Evolutionary conservation across 1,284 basidiomycete genomes (phyloP).

Genomic region (Cutaneotrichosporon cavernicola): DNA sequence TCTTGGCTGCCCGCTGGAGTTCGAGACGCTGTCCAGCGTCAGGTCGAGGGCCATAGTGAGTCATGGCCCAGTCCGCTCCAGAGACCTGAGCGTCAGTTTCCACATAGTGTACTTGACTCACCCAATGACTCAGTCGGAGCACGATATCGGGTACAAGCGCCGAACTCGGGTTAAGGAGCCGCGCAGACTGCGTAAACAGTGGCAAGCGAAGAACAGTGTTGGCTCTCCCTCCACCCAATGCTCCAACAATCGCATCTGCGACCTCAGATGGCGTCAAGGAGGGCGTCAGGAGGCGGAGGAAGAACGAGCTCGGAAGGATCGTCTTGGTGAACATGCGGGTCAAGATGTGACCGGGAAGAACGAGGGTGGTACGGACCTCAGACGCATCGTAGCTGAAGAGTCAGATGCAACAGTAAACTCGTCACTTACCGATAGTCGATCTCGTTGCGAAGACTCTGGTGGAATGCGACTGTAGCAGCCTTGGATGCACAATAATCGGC

Average conservation of each 20-base stretch:
- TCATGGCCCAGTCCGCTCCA: slow-evolving; percentile 44
- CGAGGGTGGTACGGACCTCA: slow-evolving; percentile 72
- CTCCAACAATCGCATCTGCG: slow-evolving; percentile 74
- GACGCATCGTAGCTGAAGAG: slow-evolving; percentile 65
- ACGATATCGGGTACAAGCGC: slow-evolving; percentile 45
- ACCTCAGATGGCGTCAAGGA: slow-evolving; percentile 68
- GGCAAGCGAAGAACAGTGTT: slow-evolving; percentile 66
- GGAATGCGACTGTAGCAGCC: slow-evolving; percentile 71
- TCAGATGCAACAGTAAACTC: slow-evolving; percentile 12
- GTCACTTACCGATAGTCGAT: slow-evolving; percentile 65
- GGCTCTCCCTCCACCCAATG: slow-evolving; percentile 73
- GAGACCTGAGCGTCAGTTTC: slow-evolving; percentile 27
- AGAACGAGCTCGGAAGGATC: slow-evolving; percentile 57
- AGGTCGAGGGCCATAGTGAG: slow-evolving; percentile 41
- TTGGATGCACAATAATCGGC: slow-evolving; percentile 88
- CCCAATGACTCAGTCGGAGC: slow-evolving; percentile 43
- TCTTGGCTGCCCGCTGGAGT: slow-evolving; percentile 2
- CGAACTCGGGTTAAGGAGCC: slow-evolving; percentile 33
- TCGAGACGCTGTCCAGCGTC: slow-evolving; percentile 23
- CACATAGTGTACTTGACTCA: slow-evolving; percentile 20
- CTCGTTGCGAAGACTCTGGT: slow-evolving; percentile 78
- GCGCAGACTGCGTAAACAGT: slow-evolving; percentile 39
- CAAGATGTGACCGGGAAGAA: slow-evolving; percentile 70
- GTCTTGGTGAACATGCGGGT: slow-evolving; percentile 71
- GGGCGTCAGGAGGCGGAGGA: slow-evolving; percentile 72